A percentile compares a stretch with the other conserved stretches of the same genome.
These are phyloP conservation scores for Phytophthora cajani DNA, from an alignment of 352 stramenopile genomes.

Conservation along the genomic window DNA sequence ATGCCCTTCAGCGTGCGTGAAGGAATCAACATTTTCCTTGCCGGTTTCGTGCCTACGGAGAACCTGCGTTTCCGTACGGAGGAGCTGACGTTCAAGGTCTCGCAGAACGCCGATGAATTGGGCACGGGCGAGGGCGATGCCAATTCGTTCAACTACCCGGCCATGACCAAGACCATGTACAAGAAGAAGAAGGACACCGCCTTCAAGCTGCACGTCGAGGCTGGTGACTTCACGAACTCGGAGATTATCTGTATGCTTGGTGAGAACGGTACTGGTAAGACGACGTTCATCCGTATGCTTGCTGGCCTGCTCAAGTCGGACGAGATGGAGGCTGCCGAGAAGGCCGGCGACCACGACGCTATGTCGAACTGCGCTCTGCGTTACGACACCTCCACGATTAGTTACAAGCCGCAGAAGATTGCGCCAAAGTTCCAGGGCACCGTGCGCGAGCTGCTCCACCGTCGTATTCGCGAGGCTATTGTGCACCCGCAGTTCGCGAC, in stretches of 20 bases:
- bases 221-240: slow-evolving; percentile 97
- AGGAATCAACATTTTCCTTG: slow-evolving; percentile 99
- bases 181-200: slow-evolving; percentile 93
- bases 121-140: slow-evolving; percentile 85
- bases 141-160: slow-evolving; percentile 96
- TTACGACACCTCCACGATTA: slow-evolving; percentile 88
- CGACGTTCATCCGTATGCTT: slow-evolving; percentile 99
- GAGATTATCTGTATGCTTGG: slow-evolving; percentile 99
- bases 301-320: slow-evolving; percentile 98
- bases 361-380: slow-evolving; percentile 81
- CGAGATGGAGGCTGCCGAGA: slow-evolving; percentile 92
- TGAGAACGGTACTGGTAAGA: slow-evolving; percentile 99
- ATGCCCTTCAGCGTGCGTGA: slow-evolving; percentile 99
- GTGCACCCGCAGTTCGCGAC: slow-evolving; percentile 99
- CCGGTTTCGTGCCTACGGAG: slow-evolving; percentile 99
- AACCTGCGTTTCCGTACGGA: slow-evolving; percentile 99
- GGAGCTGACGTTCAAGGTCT: slow-evolving; percentile 98
- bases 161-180: slow-evolving; percentile 99
- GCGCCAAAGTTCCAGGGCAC: slow-evolving; percentile 94
- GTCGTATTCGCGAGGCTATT: slow-evolving; percentile 97
- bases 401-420: slow-evolving; percentile 99
- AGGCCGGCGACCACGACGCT: slow-evolving; percentile 68
- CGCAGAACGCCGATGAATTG: slow-evolving; percentile 93
- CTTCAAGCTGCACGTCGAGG: slow-evolving; percentile 99
- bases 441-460: slow-evolving; percentile 97